Base-by-base conservation (phyloP, 495 filamentous ascomycete genomes). In the Hypoxylon perforatum region DNA sequence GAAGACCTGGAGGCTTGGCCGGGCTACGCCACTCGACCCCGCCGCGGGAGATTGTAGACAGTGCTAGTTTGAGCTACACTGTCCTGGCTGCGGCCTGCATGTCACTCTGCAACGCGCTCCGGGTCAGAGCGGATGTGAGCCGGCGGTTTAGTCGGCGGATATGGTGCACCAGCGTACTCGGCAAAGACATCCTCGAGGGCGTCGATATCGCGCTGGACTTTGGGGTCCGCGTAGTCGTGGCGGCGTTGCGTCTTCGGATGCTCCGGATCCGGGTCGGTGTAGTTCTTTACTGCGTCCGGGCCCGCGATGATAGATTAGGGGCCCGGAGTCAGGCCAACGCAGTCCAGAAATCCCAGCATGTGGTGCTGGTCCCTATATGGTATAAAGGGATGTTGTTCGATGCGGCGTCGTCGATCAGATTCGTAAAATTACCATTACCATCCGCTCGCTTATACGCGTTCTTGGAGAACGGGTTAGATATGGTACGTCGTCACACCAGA, bases 401-500 rank as follows among this genome's bases (percentile, higher is more conserved):
- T n/a, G n/a, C n/a, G n/a, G n/a, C n/a, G n/a, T n/a, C n/a, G n/a
- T 44, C 45, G 10, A 63, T 30, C 17, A 59, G 49, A 30, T 47
- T 38, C 11, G 33, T 28, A 1, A 72, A 61, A 5, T 58, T 60
- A 0, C 39, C 61, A 0, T 42, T 35, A 30, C 18, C 44, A 48
- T 70, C 61, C 0, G 15, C 55, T 2, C 11, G 61, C 17, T 47
- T 63, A 18, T 25, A 59, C 33, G 51, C 68, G 11, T 63, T 46
- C 3, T 65, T 38, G 7, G 28, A 50, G 33, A 72, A 72, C 0
- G 76, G 75, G 12, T 74, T 71, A n/a, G n/a, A n/a, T n/a, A n/a
- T n/a, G n/a, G n/a, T n/a, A n/a, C n/a, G n/a, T 92, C 82, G 19
- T 86, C 79, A 63, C 93, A 97, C 76, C 82, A 90, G 74, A 91